A percentile compares a stretch with the other conserved stretches of the same genome.
Evolutionary conservation across 805 yeast genomes (phyloP).

Genomic region (Yamadazyma ubonensis): DNA sequence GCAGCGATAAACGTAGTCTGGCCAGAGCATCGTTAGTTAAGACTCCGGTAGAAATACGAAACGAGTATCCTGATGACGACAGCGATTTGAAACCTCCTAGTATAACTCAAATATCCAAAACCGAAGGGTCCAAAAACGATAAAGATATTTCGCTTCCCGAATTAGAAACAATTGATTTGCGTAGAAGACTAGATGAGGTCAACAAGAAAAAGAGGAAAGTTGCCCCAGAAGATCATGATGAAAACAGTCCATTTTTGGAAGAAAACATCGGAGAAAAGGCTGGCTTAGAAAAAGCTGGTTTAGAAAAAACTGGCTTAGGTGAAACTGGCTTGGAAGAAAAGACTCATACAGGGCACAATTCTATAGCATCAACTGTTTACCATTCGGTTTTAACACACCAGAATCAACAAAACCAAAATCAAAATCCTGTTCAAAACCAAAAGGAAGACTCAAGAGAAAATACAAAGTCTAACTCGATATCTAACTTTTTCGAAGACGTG

Average conservation of each 20-base stretch:
- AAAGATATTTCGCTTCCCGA: slow-evolving; percentile 21
- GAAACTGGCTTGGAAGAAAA: slow-evolving; percentile 2
- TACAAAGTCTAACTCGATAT: slow-evolving; percentile 27
- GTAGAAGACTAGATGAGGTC: slow-evolving; percentile 11
- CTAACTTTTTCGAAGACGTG: slow-evolving; percentile 35
- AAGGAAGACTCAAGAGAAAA: slow-evolving; percentile 4
- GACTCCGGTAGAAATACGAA: slow-evolving; percentile 26
- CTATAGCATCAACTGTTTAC: slow-evolving; percentile 31
- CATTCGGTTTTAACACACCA: slow-evolving; percentile 24
- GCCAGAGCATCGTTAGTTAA: slow-evolving; percentile 18
- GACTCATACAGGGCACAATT: slow-evolving; percentile 15
- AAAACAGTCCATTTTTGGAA: slow-evolving; percentile 37
- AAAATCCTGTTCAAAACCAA: too few relatives aligned
- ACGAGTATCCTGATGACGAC: slow-evolving; percentile 25
- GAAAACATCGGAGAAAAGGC: slow-evolving; percentile 10
- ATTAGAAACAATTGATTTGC: slow-evolving; percentile 21
- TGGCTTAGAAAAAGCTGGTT: too few relatives aligned
- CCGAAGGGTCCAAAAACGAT: slow-evolving; percentile 8
- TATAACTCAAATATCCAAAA: slow-evolving; percentile 9
- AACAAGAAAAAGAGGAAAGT: slow-evolving; percentile 14
- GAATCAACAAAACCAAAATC: slow-evolving; percentile 5
- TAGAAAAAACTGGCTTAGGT: too few relatives aligned
- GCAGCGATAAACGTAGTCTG: slow-evolving; percentile 14
- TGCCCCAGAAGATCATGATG: slow-evolving; percentile 17
- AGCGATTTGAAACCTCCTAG: slow-evolving; percentile 32